A percentile compares a stretch with the other conserved stretches of the same genome.
Conservation (phyloP, 768 basidiomycete genomes). For the Tylopilus sp. region DNA sequence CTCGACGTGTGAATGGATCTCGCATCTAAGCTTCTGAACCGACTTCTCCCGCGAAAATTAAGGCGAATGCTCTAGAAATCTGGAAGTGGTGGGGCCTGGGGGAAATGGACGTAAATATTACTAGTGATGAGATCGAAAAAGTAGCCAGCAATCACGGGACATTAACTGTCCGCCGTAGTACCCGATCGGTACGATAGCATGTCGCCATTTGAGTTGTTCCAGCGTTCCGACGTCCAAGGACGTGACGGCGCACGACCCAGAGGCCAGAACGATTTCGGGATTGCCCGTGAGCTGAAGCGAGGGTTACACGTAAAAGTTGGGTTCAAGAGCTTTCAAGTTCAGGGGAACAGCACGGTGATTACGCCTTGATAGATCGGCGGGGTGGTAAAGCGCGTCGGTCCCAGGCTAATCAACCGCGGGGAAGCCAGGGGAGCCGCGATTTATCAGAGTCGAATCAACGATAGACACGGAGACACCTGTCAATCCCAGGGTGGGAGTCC, state of each 20-base stretch:
- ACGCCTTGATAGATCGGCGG: background rate
- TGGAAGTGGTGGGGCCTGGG: no score
- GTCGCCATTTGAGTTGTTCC: background rate
- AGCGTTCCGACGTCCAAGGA: background rate
- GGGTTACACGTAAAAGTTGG: slow-evolving; percentile 3
- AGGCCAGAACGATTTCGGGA: background rate
- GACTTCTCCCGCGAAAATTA: slow-evolving; percentile 30
- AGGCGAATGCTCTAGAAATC: background rate
- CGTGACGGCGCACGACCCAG: background rate
- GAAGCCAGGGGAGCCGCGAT: no score
- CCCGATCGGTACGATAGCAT: background rate
- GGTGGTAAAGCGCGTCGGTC: background rate
- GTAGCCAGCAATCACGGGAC: no score
- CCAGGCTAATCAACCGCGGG: slow-evolving; percentile 1
- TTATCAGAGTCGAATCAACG: slow-evolving; percentile 4
- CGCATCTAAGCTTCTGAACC: background rate
- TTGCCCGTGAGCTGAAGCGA: background rate
- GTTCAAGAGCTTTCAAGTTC: no score
- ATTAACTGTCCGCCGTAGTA: background rate
- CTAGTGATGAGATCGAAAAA: background rate
- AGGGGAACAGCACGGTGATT: background rate
- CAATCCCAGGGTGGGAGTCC: background rate
- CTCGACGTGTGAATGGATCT: slow-evolving; percentile 21
- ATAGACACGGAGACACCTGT: slow-evolving; percentile 5
- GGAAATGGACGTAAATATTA: no score